These are phyloP conservation scores for Leccinum pachyderme DNA, from an alignment of 1,284 basidiomycete genomes.

Conservation along the genomic window DNA sequence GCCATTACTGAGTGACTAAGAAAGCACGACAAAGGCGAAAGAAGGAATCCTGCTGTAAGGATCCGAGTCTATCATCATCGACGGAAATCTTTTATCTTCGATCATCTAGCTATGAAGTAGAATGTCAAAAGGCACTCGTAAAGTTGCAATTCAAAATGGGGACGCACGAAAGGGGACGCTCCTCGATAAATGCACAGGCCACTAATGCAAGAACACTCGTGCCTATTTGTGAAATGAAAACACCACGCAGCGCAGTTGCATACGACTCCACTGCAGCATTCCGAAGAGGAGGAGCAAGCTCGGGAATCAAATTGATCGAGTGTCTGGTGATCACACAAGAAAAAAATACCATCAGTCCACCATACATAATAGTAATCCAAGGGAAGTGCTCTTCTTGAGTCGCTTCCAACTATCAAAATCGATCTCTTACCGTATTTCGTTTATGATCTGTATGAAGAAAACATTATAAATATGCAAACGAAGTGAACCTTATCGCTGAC, in stretches of 20 bases:
- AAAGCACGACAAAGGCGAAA: too few species aligned
- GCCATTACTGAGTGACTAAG: too few species aligned
- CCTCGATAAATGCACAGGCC: conserved; percentile 70
- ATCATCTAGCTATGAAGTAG: too few species aligned
- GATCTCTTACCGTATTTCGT: conserved; percentile 57
- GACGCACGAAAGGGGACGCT: conserved; percentile 63
- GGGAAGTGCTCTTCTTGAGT: conserved; percentile 18
- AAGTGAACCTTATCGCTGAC: conserved; percentile 45
- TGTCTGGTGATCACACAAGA: conserved; percentile 60
- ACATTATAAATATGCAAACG: conserved; percentile 15
- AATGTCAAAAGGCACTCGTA: too few species aligned
- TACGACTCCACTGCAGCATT: conserved; percentile 81
- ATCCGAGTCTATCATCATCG: too few species aligned
- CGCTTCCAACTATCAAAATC: too few species aligned
- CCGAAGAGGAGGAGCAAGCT: conserved; percentile 63
- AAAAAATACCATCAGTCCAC: conserved; percentile 16
- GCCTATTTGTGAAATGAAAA: conserved; percentile 79
- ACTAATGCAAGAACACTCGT: conserved; percentile 61
- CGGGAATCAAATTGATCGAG: conserved; percentile 78
- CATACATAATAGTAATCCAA: too few species aligned
- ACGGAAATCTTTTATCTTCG: too few species aligned
- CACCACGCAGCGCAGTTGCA: conserved; percentile 75
- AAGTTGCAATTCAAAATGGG: too few species aligned
- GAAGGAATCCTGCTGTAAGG: too few species aligned
- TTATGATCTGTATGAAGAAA: conserved; percentile 55